Evolutionary conservation across 2,329 filamentous ascomycete species (phyloP).

Genomic region (Chrysoporthe puriensis): DNA sequence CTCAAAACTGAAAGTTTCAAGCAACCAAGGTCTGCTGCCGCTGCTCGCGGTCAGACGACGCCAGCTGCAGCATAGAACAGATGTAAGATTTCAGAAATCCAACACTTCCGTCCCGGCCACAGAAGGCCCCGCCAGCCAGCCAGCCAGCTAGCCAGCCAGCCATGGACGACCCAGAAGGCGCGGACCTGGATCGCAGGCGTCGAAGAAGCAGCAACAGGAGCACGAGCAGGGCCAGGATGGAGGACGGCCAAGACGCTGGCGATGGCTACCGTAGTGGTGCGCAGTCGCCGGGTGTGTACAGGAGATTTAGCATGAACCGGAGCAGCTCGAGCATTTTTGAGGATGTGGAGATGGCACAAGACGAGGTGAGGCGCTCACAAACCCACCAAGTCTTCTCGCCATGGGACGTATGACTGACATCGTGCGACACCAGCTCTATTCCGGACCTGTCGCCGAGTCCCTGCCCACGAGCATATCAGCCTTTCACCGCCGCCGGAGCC

Average conservation of each 20-base stretch:
- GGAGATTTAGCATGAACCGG: conserved; percentile 68
- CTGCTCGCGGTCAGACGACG: conserved; percentile 6
- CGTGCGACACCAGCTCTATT: conserved; percentile 64
- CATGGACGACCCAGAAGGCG: conserved; percentile 26
- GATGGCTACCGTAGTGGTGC: conserved; percentile 31
- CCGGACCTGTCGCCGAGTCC: conserved; percentile 91
- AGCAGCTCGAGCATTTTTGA: conserved; percentile 83
- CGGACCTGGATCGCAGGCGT: conserved; percentile 16
- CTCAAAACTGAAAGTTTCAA: not conserved
- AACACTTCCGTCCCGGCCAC: not conserved
- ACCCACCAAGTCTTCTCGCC: not conserved
- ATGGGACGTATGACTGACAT: conserved; percentile 1
- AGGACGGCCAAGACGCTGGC: conserved; percentile 29
- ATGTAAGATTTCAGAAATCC: not conserved
- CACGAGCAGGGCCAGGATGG: conserved; percentile 12
- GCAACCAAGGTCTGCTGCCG: not conserved
- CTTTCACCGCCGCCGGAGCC: conserved; percentile 76
- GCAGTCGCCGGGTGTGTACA: conserved; percentile 53
- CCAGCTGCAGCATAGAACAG: not conserved
- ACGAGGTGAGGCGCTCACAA: conserved; percentile 67
- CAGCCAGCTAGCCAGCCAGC: conserved; percentile 2
- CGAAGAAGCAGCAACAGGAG: conserved; percentile 10
- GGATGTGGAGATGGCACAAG: conserved; percentile 98
- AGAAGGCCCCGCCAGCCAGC: not conserved
- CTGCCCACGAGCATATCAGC: conserved; percentile 93